Base-by-base conservation (phyloP, 495 filamentous ascomycete species). In the Achaetomiella virescens region DNA sequence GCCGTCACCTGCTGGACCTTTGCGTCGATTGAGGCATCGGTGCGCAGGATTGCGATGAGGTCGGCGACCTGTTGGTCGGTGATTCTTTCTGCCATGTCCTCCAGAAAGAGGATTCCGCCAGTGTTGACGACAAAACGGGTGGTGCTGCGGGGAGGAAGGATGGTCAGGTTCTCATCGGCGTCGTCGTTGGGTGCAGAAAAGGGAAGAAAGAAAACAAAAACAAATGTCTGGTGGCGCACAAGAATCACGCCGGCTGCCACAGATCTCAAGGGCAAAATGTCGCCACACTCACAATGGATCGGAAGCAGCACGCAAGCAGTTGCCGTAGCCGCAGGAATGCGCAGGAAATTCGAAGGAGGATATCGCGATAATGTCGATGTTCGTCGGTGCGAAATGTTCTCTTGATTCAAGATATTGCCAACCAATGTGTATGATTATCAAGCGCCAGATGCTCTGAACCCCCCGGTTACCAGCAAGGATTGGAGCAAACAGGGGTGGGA, bases 1-100 rank as follows among this genome's bases (percentile, higher is more conserved):
- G 75, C 76, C 47, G 82, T 88, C 48, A 95, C 74, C 35, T 82
- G 81, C 46, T 82, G 72, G 54, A 90, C 77, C 67, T 90, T 90
- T 37, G 78, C 72, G 54, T 95, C 89, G 62, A 86, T 73, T 7
- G 84, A 76, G 27, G 78, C 74, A 57, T 89, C 87, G 67, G 83
- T 86, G 64, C 84, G 85, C 54, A 92, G 77, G 45, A 83, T 73
- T 31, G 76, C 76, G 58, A 85, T 68, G 51, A 93, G 79, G 71
- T 84, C 81, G 40, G 73, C 74, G 61, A 84, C 82, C 72, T 85
- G 81, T 41, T 81, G 70, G 50, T 87, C 83, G 56, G 81, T 82
- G 58, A 82, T 72, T 70, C 72, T 75, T 58, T 82, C 79, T 46
- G 70, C 73, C 78, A 80, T 80, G 62, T 57, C 61, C 61, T 45